Evolutionary conservation across 176 grass and related monocot genomes (phyloP).

Genomic region (Thinopyrum elongatum): DNA sequence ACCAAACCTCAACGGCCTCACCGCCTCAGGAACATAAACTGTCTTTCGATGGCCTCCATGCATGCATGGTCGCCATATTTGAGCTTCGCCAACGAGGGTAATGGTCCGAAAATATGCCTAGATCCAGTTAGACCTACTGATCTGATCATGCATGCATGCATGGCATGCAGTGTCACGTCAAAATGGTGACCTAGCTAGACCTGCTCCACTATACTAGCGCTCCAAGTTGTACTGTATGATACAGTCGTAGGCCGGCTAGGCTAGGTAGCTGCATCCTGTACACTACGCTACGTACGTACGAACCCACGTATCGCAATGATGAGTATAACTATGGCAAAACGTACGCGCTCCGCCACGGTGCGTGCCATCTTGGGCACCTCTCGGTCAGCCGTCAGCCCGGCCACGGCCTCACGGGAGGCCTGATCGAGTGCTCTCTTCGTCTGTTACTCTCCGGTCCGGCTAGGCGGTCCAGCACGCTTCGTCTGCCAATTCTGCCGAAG

Average conservation of each 20-base stretch:
- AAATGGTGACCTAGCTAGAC: neutral
- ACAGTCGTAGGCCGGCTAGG: neutral
- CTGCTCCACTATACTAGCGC: neutral
- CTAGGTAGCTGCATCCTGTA: neutral
- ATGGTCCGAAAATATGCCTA: too few relatives aligned
- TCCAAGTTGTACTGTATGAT: neutral
- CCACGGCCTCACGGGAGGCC: neutral
- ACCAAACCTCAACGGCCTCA: too few relatives aligned
- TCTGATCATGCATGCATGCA: neutral
- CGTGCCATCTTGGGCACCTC: neutral
- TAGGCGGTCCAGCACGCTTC: neutral
- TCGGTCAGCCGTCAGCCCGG: neutral
- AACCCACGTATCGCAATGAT: neutral
- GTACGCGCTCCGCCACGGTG: neutral
- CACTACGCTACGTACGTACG: neutral
- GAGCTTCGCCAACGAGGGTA: too few relatives aligned
- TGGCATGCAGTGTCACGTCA: neutral
- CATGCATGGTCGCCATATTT: too few relatives aligned
- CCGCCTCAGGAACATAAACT: too few relatives aligned
- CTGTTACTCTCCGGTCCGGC: neutral
- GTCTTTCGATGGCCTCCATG: too few relatives aligned
- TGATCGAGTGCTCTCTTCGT: neutral
- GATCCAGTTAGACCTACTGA: too few relatives aligned
- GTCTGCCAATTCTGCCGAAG: neutral
- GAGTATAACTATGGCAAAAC: neutral